Percentiles rank a stretch among this genome's conserved stretches.
phyloP scores from a whole-genome alignment of 1,139 yeast species.

The Hansenula anomala region DNA sequence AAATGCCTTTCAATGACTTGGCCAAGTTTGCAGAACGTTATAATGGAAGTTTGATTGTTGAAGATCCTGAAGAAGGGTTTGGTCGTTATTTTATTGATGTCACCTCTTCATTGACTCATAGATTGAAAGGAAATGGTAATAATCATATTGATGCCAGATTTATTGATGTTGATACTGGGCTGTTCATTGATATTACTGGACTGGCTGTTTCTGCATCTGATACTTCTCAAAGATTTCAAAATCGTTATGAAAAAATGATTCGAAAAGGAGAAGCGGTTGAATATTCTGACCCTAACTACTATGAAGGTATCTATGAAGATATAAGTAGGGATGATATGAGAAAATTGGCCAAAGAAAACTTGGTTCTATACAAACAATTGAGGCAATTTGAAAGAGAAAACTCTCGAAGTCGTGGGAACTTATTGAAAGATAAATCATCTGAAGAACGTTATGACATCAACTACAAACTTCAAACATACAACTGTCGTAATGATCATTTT shows the following conservation, averaged over 20 bases:
- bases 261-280: neutral
- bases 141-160: conserved; percentile 83
- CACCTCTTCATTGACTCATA: conserved; percentile 37
- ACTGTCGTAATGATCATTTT: conserved; percentile 44
- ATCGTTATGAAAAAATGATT: neutral
- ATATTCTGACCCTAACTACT: conserved; percentile 1
- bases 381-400: neutral
- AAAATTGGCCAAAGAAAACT: neutral
- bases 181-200: conserved; percentile 67
- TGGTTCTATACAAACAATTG: conserved; percentile 1
- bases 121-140: conserved; percentile 38
- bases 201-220: conserved; percentile 29
- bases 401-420: neutral
- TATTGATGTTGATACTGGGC: conserved; percentile 70
- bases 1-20: conserved; percentile 52
- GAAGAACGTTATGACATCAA: conserved; percentile 26
- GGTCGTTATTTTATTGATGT: conserved; percentile 53
- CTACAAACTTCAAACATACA: conserved; percentile 26
- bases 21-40: conserved; percentile 41
- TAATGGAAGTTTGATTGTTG: conserved; percentile 54
- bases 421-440: conserved; percentile 11
- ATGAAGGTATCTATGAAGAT: conserved; percentile 1
- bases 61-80: conserved; percentile 60
- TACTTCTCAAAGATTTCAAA: conserved; percentile 1
- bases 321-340: neutral